A percentile compares a stretch with the other conserved stretches of the same genome.
phyloP scores from a whole-genome alignment of 1,139 yeast species.

The Protomyces gravidus region DNA sequence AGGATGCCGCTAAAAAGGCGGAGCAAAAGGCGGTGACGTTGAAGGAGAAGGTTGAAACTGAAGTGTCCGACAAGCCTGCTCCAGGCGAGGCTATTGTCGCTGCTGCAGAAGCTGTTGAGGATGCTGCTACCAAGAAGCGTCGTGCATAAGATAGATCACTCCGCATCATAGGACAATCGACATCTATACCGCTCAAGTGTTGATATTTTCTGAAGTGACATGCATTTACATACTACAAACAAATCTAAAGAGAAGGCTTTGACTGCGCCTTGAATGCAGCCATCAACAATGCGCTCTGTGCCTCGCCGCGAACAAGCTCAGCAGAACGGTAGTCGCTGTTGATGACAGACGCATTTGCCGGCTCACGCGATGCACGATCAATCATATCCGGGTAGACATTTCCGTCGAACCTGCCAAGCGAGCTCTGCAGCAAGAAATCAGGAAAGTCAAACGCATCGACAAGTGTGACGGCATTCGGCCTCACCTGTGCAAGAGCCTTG shows the following conservation, averaged over 20 bases:
- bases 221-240: not conserved
- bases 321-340: conserved; percentile 24
- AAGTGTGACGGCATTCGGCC: conserved; percentile 53
- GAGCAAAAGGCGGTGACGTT: conserved; percentile 16
- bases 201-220: too few species aligned
- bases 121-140: conserved; percentile 27
- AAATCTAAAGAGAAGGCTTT: conserved; percentile 11
- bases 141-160: not conserved
- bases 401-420: conserved; percentile 53
- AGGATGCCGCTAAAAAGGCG: conserved; percentile 22
- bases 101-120: conserved; percentile 28
- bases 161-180: not conserved
- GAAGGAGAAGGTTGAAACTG: conserved; percentile 31
- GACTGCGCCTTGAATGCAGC: conserved; percentile 28
- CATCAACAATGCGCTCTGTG: conserved; percentile 18
- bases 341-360: conserved; percentile 16
- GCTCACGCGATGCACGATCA: conserved; percentile 26
- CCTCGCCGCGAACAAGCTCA: conserved; percentile 22
- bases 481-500: conserved; percentile 8
- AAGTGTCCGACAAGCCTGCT: conserved; percentile 29
- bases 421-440: conserved; percentile 78
- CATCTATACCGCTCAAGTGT: too few species aligned
- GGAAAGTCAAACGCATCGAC: conserved; percentile 85
- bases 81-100: conserved; percentile 31
- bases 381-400: conserved; percentile 28